Evolutionary conservation across 768 basidiomycete genomes (phyloP), one percentile per base, ranked within the genome.

Genomic region (Boletellus emodensis): DNA sequence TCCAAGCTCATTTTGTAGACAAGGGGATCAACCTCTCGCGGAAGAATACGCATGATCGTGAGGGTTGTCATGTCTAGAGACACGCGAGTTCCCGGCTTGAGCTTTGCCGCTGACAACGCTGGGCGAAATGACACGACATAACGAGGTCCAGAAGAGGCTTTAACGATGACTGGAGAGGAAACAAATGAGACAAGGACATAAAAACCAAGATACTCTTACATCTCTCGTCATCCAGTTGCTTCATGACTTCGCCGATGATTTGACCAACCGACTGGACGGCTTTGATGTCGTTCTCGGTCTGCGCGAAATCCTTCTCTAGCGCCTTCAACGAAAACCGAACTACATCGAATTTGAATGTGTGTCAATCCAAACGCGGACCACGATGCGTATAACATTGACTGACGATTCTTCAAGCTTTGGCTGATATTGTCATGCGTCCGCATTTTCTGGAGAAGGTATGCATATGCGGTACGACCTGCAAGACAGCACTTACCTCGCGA

Each of bases 1-100:
- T 99, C 96, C 62, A 96, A 75, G 56, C 92, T 95, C 96, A 98
- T 99, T 74, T 97, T 98, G 77, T 99, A 99, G 11, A 99, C 95
- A 61, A 95, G 73, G 14, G 96, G 96, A 66, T 99, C 96, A 7
- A 99, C 92, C 68, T 99, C 96, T 55, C 96, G 82, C 4, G 96
- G 96, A 17, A 99, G 76, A 46, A 98, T 95, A 34, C 96, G 90
- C 94, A 99, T 98, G 64, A 99, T 92, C 6, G 96, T 99, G 30
- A 98, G 75, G 2, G 96, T 98, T 4, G 96, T 99, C 96, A 99
- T 98, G 69, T 99, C 96, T 30, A 99, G 82, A 48, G 94, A 94
- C 50, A 99, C 96, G 56, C 96, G 90, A 4, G 91, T 91, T 44
- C 93, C 93, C 5, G 89, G 71, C 71, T 98, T 96, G 51, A 99